These are phyloP conservation scores for Phylloporus sp. DNA, from an alignment of 768 basidiomycete genomes.

Conservation along the genomic window DNA sequence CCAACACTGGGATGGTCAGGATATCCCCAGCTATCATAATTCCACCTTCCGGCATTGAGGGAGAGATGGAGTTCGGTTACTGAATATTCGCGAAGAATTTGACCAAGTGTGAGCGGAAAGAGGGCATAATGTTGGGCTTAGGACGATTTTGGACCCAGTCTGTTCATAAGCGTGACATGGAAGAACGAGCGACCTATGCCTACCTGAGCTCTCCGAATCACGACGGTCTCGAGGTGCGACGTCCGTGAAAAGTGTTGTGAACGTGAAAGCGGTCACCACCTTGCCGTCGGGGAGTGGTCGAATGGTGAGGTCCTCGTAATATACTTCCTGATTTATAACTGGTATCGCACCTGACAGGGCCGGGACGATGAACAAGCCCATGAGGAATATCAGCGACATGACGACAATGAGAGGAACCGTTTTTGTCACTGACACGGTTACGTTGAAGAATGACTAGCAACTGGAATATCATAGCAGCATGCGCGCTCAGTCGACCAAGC, in stretches of 20 bases:
- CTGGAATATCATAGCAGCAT: too few species aligned
- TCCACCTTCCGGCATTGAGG: constrained; percentile 91
- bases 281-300: constrained; percentile 77
- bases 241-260: constrained; percentile 59
- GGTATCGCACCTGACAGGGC: not conserved
- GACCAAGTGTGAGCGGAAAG: constrained; percentile 83
- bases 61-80: constrained; percentile 87
- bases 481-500: too few species aligned
- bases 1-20: constrained; percentile 74
- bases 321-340: constrained; percentile 28
- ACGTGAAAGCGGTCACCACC: constrained; percentile 76
- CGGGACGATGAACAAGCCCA: constrained; percentile 9
- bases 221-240: constrained; percentile 54
- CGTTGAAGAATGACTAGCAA: too few species aligned
- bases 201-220: constrained; percentile 43
- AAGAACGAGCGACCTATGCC: constrained; percentile 29
- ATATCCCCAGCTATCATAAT: constrained; percentile 79
- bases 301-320: constrained; percentile 49
- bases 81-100: constrained; percentile 81
- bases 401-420: too few species aligned
- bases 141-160: not conserved
- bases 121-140: constrained; percentile 82
- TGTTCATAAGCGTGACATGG: not conserved
- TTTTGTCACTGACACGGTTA: too few species aligned
- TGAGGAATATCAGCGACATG: not conserved